These are phyloP conservation scores for Backusella morwellensis DNA, from an alignment of 192 early-diverging fungal species.

Conservation along the genomic window DNA sequence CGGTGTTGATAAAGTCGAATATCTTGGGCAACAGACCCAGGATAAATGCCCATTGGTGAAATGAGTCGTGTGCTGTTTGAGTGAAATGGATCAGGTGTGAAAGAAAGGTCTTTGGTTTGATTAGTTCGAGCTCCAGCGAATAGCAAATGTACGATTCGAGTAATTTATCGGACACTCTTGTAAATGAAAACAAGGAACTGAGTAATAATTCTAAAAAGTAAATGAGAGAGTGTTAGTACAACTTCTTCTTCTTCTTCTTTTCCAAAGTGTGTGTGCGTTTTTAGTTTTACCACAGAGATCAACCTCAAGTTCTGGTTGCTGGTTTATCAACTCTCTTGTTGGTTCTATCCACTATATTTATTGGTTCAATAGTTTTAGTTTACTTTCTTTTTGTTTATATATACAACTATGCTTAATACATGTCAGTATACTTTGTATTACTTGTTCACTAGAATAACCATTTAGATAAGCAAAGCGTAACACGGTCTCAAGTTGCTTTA, in stretches of 20 bases:
- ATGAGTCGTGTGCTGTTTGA: constrained; percentile 6
- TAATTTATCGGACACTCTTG: constrained; percentile 11
- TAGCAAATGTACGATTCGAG: constrained; percentile 30
- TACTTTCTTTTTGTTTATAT: neutral
- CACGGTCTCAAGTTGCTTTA: constrained; percentile 18
- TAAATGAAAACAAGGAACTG: constrained; percentile 24
- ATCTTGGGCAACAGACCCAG: constrained; percentile 12
- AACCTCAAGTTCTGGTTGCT: neutral
- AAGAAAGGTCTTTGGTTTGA: constrained; percentile 15
- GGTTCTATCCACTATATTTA: constrained; percentile 23
- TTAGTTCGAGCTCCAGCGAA: constrained; percentile 9
- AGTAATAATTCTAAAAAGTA: constrained; percentile 15
- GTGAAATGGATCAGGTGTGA: neutral
- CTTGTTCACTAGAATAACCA: constrained; percentile 16
- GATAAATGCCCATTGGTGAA: constrained; percentile 28
- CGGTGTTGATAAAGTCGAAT: neutral
- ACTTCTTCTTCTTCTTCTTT: neutral
- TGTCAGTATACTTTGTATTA: neutral
- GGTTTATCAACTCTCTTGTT: constrained; percentile 18
- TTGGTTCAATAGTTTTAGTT: neutral
- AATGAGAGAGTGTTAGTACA: neutral
- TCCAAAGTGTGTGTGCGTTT: neutral
- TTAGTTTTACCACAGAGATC: constrained; percentile 23
- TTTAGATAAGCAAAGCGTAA: constrained; percentile 28
- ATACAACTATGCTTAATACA: neutral